Percentiles rank a stretch among this genome's conserved stretches.
Evolutionary conservation across 495 filamentous ascomycete genomes (phyloP).

Genomic region (Sordaria brevicollis): DNA sequence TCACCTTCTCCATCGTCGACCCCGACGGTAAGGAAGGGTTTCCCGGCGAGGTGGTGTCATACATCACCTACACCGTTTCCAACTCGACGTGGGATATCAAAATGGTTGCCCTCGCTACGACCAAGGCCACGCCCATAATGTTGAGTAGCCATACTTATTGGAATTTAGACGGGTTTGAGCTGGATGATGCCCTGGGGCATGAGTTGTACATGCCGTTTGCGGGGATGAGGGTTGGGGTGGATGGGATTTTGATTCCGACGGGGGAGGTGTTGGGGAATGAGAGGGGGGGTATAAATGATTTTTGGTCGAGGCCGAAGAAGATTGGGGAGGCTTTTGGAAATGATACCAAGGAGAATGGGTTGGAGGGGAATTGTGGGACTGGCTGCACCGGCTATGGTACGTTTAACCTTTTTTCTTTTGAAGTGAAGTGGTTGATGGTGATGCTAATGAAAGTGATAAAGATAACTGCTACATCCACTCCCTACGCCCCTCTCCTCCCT

Average conservation of each 20-base stretch:
- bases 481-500: slow-evolving; percentile 19
- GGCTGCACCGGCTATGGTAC: slow-evolving; percentile 71
- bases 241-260: slow-evolving; percentile 68
- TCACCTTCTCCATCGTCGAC: slow-evolving; percentile 75
- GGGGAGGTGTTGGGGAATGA: slow-evolving; percentile 59
- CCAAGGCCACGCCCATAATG: slow-evolving; percentile 58
- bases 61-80: slow-evolving; percentile 58
- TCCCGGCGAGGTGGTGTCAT: slow-evolving; percentile 68
- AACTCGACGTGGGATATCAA: slow-evolving; percentile 43
- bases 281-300: slow-evolving; percentile 58
- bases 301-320: slow-evolving; percentile 62
- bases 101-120: slow-evolving; percentile 44
- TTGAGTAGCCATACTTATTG: slow-evolving; percentile 64
- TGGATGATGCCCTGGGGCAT: slow-evolving; percentile 57
- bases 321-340: slow-evolving; percentile 52
- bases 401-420: slow-evolving; percentile 5
- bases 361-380: slow-evolving; percentile 53
- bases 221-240: slow-evolving; percentile 57
- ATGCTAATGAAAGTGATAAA: too few relatives aligned
- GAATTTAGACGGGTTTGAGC: slow-evolving; percentile 78
- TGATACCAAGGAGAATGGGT: slow-evolving; percentile 30
- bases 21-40: slow-evolving; percentile 62
- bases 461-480: slow-evolving; percentile 44
- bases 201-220: slow-evolving; percentile 62
- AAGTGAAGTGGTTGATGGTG: neutral